Evolutionary conservation across 768 basidiomycete genomes (phyloP).

Genomic region (Rhizopogon rudus): DNA sequence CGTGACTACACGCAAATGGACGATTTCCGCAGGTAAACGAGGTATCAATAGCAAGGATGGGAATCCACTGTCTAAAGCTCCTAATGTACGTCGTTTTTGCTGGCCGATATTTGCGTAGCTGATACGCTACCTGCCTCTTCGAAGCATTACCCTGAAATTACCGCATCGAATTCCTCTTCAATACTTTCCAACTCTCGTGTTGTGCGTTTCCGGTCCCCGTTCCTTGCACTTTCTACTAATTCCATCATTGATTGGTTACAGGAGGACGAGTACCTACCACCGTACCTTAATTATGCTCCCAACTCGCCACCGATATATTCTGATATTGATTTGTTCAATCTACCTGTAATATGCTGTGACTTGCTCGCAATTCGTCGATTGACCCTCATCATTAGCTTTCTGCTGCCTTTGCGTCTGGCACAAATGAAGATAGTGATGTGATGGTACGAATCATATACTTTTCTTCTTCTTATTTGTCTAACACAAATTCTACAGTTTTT

Average conservation of each 20-base stretch:
- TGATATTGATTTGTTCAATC: background rate
- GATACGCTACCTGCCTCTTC: background rate
- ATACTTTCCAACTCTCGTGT: rapidly evolving
- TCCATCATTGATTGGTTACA: background rate
- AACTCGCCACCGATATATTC: too few species aligned
- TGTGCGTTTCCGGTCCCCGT: background rate
- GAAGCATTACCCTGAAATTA: background rate
- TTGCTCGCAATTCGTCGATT: background rate
- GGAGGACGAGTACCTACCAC: background rate
- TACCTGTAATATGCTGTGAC: background rate
- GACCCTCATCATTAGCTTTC: background rate
- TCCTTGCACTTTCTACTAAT: background rate
- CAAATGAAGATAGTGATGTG: background rate
- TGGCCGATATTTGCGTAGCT: background rate
- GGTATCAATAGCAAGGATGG: too few species aligned
- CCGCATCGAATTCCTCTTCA: background rate
- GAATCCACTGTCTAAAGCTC: too few species aligned
- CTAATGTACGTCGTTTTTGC: background rate
- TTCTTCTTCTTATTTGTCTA: background rate
- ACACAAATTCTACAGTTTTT: background rate
- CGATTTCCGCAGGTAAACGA: too few species aligned
- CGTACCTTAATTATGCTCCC: too few species aligned
- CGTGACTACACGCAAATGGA: too few species aligned
- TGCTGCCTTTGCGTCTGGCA: background rate
- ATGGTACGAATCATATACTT: background rate